A percentile compares a stretch with the other conserved stretches of the same genome.
These are phyloP conservation scores for Amniculicola lignicola DNA, from an alignment of 495 filamentous ascomycete species.

Conservation along the genomic window DNA sequence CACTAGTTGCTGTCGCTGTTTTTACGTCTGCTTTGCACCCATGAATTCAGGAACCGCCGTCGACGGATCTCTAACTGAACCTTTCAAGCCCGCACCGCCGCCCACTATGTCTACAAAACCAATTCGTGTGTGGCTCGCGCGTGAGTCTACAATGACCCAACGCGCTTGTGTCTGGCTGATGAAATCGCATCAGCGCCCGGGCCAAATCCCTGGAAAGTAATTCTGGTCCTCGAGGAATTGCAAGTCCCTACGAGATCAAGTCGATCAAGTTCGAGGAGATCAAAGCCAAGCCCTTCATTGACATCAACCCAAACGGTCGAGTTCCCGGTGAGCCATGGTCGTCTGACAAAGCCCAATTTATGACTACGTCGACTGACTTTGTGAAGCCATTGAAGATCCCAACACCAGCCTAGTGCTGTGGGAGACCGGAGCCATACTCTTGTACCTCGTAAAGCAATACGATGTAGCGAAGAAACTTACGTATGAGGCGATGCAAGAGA, in stretches of 20 bases:
- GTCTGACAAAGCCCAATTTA: not conserved
- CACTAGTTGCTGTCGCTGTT: not conserved
- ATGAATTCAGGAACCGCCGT: conserved; percentile 6
- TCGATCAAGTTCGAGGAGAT: conserved; percentile 17
- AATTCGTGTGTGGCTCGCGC: conserved; percentile 6
- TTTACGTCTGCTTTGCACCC: not conserved
- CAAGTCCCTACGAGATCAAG: conserved; percentile 17
- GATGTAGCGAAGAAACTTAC: conserved; percentile 24
- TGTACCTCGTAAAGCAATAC: conserved; percentile 32
- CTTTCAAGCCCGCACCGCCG: conserved; percentile 1
- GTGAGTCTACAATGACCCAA: conserved; percentile 5
- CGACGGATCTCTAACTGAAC: conserved; percentile 2
- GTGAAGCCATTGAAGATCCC: conserved; percentile 28
- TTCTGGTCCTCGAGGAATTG: conserved; percentile 28
- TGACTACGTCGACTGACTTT: conserved; percentile 1
- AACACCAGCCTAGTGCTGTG: conserved; percentile 32
- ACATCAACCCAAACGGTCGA: conserved; percentile 37
- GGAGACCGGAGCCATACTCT: conserved; percentile 35
- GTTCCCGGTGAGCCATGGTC: conserved; percentile 25
- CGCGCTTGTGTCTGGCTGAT: not conserved
- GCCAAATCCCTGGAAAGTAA: conserved; percentile 29
- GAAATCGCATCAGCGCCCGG: conserved; percentile 10
- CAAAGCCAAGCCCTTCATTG: conserved; percentile 19
- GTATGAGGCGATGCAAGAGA: conserved; percentile 10
- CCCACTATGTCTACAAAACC: conserved; percentile 10